Percentiles rank a stretch among this genome's conserved stretches.
Evolutionary conservation across 2,329 filamentous ascomycete genomes (phyloP).

Genomic region (Alternaria atra): DNA sequence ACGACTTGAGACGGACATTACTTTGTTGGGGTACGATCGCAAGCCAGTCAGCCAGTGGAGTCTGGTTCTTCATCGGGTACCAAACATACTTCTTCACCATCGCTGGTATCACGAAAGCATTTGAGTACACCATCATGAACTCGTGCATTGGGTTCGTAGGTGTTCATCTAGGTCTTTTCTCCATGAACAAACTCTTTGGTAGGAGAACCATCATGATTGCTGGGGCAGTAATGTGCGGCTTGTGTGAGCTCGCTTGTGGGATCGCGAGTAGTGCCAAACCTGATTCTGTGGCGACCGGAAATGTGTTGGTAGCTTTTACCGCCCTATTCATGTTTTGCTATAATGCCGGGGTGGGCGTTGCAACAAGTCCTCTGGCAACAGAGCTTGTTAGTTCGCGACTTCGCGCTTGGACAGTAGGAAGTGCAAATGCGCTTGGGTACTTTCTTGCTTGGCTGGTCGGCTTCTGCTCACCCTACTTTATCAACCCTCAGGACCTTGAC

Average conservation of each 20-base stretch:
- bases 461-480: conserved; percentile 53
- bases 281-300: conserved; percentile 32
- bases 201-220: conserved; percentile 59
- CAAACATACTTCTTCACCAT: conserved; percentile 56
- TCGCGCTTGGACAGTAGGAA: conserved; percentile 49
- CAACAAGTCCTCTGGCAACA: conserved; percentile 43
- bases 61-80: conserved; percentile 63
- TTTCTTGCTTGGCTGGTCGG: conserved; percentile 48
- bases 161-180: conserved; percentile 60
- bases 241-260: conserved; percentile 58
- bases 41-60: conserved; percentile 56
- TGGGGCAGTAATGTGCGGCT: conserved; percentile 56
- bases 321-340: conserved; percentile 50
- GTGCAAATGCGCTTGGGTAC: conserved; percentile 46
- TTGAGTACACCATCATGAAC: conserved; percentile 61
- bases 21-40: conserved; percentile 61
- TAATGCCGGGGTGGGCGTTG: conserved; percentile 46
- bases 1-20: conserved; percentile 60
- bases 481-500: conserved; percentile 50
- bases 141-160: conserved; percentile 60
- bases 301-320: conserved; percentile 46
- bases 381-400: conserved; percentile 46
- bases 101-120: conserved; percentile 46
- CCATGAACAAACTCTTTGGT: conserved; percentile 59
- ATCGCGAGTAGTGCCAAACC: conserved; percentile 43